Conservation (phyloP, 129 eudicot species). For the Scalesia atractyloides region DNA sequence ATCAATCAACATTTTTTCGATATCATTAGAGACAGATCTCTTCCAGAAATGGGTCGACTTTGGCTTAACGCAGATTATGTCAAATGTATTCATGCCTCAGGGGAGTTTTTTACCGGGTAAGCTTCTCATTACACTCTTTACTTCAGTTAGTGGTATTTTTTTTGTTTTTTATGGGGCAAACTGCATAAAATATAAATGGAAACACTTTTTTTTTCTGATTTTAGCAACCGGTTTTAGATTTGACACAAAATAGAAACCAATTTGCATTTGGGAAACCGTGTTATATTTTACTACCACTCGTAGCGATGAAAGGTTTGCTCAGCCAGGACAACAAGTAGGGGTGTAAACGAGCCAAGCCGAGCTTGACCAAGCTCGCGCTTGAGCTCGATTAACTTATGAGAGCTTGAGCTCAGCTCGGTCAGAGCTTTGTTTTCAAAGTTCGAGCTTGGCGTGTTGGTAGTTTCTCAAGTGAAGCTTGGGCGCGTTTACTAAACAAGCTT, state of each 20-base stretch:
- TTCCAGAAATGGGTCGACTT: slow-evolving; percentile 82
- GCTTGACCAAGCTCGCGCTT: too few relatives aligned
- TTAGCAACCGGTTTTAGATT: background rate
- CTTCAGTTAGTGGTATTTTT: background rate
- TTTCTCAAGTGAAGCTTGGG: too few relatives aligned
- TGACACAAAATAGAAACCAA: background rate
- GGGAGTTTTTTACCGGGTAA: slow-evolving; percentile 79
- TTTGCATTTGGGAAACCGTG: background rate
- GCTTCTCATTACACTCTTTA: slow-evolving; percentile 8
- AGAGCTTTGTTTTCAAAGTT: too few relatives aligned
- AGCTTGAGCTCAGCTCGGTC: too few relatives aligned
- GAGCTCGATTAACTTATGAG: too few relatives aligned
- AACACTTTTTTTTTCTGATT: background rate
- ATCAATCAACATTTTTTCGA: slow-evolving; percentile 69
- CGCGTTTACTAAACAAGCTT: too few relatives aligned
- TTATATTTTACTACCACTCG: background rate
- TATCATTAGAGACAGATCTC: slow-evolving; percentile 71
- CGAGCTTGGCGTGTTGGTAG: too few relatives aligned
- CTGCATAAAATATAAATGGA: background rate
- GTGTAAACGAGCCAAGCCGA: too few relatives aligned
- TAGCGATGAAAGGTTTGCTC: background rate
- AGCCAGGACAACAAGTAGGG: background rate
- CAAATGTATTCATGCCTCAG: slow-evolving; percentile 84
- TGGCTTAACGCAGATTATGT: slow-evolving; percentile 99
- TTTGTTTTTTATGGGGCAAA: background rate